Base-by-base conservation (phyloP, 192 early-diverging fungal genomes). In the Polychytrium aggregatum region DNA sequence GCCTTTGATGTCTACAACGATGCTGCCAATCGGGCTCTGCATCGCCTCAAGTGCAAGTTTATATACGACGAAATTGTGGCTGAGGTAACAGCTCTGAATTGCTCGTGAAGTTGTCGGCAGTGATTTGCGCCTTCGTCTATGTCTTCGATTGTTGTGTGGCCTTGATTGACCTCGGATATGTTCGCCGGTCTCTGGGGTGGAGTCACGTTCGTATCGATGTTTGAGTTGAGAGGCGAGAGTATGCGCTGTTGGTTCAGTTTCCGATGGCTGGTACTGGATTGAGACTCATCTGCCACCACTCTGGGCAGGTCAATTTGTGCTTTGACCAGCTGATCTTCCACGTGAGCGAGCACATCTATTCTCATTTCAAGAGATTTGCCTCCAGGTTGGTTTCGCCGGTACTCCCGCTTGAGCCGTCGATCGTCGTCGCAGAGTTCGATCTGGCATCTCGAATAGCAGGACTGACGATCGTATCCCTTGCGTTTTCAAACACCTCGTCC, bases 61-160 rank as follows among this genome's bases (percentile, higher is more conserved):
- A 62, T 77, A n/a, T 74, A 76, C 42, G 63, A 76, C 46, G 74
- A 77, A 44, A 57, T 77, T 21, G 63, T 45, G n/a, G 69, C 74
- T 11, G 74, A 77, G 50, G 72, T 74, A 62, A 8, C 24, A 14
- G 20, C 6, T 33, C 0, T 37, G 35, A 9, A 24, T 37, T 16
- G 35, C n/a, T 16, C 9, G 9, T 11, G n/a, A 44, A n/a, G 14
- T 24, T 6, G 3, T 13, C 11, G 10, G 14, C 5, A 53, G 17
- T 5, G 7, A 17, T 26, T 0, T 5, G 6, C 52, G 25, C 28
- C n/a, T 14, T 9, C 25, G 52, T 3, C n/a, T 20, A 20, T 53
- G 6, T 39, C 26, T 34, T 33, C 34, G 3, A 48, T 2, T 1
- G 14, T 1, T 28, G n/a, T 1, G n/a, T 16, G 18, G 17, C n/a